phyloP scores from a whole-genome alignment of 352 stramenopile genomes.

The Peronospora belbahrii region DNA sequence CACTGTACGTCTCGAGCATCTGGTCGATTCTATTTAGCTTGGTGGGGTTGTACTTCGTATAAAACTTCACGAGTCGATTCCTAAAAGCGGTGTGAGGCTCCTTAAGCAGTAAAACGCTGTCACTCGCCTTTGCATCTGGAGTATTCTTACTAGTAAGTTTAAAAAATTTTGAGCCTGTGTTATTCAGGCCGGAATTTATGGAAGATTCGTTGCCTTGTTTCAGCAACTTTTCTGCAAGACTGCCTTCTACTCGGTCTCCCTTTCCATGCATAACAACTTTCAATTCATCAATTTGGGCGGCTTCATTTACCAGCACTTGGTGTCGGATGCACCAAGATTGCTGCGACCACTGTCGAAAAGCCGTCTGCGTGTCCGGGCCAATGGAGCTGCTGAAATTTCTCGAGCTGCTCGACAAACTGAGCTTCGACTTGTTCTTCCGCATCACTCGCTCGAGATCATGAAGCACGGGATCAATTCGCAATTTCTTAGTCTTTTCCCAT shows the following conservation, averaged over 20 bases:
- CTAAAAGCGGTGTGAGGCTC: conserved; percentile 7
- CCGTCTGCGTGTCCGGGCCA: conserved; percentile 1
- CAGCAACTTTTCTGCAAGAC: conserved; percentile 38
- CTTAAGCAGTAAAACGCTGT: background rate
- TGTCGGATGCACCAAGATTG: conserved; percentile 60
- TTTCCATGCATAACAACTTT: background rate
- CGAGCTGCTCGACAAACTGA: conserved; percentile 5
- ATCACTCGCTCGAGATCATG: conserved; percentile 24
- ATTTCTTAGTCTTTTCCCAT: conserved; percentile 39
- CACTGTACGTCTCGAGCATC: conserved; percentile 47
- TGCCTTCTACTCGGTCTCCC: conserved; percentile 9
- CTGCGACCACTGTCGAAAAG: conserved; percentile 49
- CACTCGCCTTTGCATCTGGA: background rate
- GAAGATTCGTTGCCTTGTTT: conserved; percentile 47
- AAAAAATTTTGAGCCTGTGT: background rate
- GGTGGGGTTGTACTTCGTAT: conserved; percentile 55
- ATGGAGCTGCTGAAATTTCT: conserved; percentile 7
- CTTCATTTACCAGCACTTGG: conserved; percentile 31
- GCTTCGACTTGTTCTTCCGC: conserved; percentile 17
- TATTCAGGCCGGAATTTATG: conserved; percentile 18
- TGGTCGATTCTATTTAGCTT: conserved; percentile 47
- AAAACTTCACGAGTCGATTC: conserved; percentile 49
- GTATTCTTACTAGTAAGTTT: background rate
- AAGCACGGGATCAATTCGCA: conserved; percentile 44
- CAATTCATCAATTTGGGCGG: conserved; percentile 15